phyloP scores from a whole-genome alignment of 2,329 filamentous ascomycete genomes.

The Aschersonia sp. region DNA sequence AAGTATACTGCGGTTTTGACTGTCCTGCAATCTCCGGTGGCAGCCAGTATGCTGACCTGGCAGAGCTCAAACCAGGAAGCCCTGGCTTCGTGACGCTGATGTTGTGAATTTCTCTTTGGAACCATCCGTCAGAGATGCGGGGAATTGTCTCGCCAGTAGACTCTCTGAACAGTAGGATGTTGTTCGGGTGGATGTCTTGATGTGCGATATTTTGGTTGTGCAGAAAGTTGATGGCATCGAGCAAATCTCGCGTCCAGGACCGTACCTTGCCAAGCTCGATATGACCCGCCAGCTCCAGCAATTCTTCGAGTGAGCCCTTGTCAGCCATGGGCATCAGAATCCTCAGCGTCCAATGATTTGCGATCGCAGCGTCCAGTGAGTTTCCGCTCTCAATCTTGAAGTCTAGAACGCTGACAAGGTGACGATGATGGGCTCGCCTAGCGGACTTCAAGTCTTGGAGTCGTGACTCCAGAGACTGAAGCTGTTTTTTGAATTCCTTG shows the following conservation, averaged over 20 bases:
- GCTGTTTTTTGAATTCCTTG: slow-evolving; percentile 55
- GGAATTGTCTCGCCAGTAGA: slow-evolving; percentile 53
- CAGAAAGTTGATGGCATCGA: slow-evolving; percentile 77
- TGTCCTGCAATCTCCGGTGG: slow-evolving; percentile 59
- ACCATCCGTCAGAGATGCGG: slow-evolving; percentile 62
- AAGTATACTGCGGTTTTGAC: slow-evolving; percentile 47
- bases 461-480: slow-evolving; percentile 62
- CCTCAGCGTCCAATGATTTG: slow-evolving; percentile 53
- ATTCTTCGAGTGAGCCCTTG: slow-evolving; percentile 68
- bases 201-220: slow-evolving; percentile 77
- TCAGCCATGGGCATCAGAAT: slow-evolving; percentile 65
- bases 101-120: slow-evolving; percentile 51
- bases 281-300: slow-evolving; percentile 64
- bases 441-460: slow-evolving; percentile 61
- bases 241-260: slow-evolving; percentile 80
- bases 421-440: slow-evolving; percentile 60
- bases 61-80: slow-evolving; percentile 38
- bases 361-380: slow-evolving; percentile 20
- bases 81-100: slow-evolving; percentile 39
- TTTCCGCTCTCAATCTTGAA: slow-evolving; percentile 57
- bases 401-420: slow-evolving; percentile 66
- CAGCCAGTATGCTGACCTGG: slow-evolving; percentile 70
- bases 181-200: slow-evolving; percentile 65
- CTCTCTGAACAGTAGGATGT: slow-evolving; percentile 63
- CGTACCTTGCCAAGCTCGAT: slow-evolving; percentile 63